Percentiles rank a stretch among this genome's conserved stretches.
Evolutionary conservation across 1,284 basidiomycete genomes (phyloP).

Genomic region (Cutaneotrichosporon sp.): DNA sequence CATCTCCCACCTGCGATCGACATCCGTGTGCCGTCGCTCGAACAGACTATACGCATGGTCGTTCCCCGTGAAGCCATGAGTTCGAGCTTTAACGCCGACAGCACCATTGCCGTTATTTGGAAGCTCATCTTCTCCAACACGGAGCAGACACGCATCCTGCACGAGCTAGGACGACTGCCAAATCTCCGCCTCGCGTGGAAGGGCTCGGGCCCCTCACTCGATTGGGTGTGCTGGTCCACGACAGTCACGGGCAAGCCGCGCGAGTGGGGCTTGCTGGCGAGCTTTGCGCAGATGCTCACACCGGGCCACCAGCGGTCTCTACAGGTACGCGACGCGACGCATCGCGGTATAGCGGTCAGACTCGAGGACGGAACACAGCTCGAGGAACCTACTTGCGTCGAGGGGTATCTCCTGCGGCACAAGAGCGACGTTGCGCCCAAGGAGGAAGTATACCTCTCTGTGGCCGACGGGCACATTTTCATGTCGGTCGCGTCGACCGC

Average conservation of each 20-base stretch:
- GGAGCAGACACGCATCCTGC: conserved; percentile 25
- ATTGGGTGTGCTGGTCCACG: conserved; percentile 40
- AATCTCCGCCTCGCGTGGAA: conserved; percentile 43
- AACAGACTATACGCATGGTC: conserved; percentile 30
- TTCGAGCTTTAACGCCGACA: conserved; percentile 19
- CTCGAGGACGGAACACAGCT: conserved; percentile 38
- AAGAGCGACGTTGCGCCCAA: conserved; percentile 16
- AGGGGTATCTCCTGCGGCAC: conserved; percentile 41
- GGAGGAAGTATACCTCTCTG: conserved; percentile 33
- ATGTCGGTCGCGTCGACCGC: conserved; percentile 24
- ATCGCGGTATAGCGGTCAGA: conserved; percentile 26
- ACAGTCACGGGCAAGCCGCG: conserved; percentile 33
- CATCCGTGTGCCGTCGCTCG: conserved; percentile 33
- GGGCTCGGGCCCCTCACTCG: conserved; percentile 29
- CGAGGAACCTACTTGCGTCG: conserved; percentile 41
- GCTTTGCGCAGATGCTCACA: conserved; percentile 20
- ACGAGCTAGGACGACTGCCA: conserved; percentile 18
- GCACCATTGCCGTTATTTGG: conserved; percentile 28
- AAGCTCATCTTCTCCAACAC: conserved; percentile 27
- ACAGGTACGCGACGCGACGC: conserved; percentile 37
- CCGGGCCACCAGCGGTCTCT: conserved; percentile 19
- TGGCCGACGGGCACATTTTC: conserved; percentile 41
- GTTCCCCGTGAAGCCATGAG: conserved; percentile 31
- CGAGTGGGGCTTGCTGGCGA: conserved; percentile 41
- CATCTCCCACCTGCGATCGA: conserved; percentile 36